Base-by-base conservation (phyloP, 768 basidiomycete genomes). In the Ephemerocybe angulata region DNA sequence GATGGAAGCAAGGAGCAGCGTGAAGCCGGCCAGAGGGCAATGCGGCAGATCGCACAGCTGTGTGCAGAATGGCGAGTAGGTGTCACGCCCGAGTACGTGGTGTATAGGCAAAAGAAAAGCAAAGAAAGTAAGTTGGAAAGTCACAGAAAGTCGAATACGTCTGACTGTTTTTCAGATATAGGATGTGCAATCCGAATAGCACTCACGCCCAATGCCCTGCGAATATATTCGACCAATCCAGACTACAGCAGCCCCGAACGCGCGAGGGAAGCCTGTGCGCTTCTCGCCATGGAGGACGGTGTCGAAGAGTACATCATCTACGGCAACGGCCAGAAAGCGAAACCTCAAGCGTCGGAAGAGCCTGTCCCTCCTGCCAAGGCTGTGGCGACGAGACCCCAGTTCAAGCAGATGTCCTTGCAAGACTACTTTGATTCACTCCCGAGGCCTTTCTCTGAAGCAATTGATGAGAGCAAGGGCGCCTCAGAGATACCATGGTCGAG, bases 351-450 rank as follows among this genome's bases (percentile, higher is more conserved):
- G 3, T 19, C 54, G 22, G 33, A 49, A 40, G 37, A 41, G 13
- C 22, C 40, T 4, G 53, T 28, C 47, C 49, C 49, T 30, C 1
- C n/a, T 5, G n/a, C 4, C 21, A 15, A 7, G 17, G 28, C 27
- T 17, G 24, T 35, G 4, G 29, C 25, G 11, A 13, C n/a, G 42
- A 43, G 5, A 25, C 53, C 43, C 49, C 33, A 33, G 49, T 50
- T 35, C 43, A 25, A 35, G 24, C 58, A 48, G 10, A 51, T 50
- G 17, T 52, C 59, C 17, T 30, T 89, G 1, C 83, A 85, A 56
- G 67, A 67, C 1, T 88, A 84, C 65, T 86, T 79, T 60, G 85
- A 85, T n/a, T 65, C 79, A 13, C 77, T 90, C 42, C 86, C 87
- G 1, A 75, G 76, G 42, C 87, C 86, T 1, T 79, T 87, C 50